Conservation (phyloP, 1,139 yeast species). For the Debaryomyces udenii region DNA sequence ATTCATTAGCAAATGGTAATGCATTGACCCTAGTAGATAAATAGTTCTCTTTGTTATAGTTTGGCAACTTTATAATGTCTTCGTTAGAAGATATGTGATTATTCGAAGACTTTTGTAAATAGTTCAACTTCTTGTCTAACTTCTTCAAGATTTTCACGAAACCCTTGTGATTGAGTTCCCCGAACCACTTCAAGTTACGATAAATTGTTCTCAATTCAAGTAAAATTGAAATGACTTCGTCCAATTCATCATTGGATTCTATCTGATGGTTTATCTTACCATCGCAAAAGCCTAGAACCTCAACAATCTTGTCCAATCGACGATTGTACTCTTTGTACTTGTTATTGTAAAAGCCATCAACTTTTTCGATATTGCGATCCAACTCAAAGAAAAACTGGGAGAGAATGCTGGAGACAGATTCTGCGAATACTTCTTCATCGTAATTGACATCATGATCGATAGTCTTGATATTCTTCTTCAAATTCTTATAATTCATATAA, state of each 20-base stretch:
- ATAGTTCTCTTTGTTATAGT: conserved; percentile 66
- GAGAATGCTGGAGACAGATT: conserved; percentile 36
- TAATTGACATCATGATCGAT: conserved; percentile 32
- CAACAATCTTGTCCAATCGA: conserved; percentile 55
- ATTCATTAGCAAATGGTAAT: conserved; percentile 75
- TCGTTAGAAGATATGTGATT: conserved; percentile 16
- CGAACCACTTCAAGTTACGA: conserved; percentile 89
- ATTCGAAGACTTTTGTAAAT: conserved; percentile 23
- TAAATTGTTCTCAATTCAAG: conserved; percentile 78
- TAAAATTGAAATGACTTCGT: conserved; percentile 75
- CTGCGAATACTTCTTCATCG: conserved; percentile 33
- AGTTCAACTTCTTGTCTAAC: conserved; percentile 74
- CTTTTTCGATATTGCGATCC: conserved; percentile 81
- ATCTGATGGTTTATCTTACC: conserved; percentile 33
- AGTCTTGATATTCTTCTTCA: conserved; percentile 76
- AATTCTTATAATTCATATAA: conserved; percentile 83
- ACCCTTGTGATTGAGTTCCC: conserved; percentile 90
- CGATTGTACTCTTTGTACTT: conserved; percentile 76
- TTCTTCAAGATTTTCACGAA: conserved; percentile 87
- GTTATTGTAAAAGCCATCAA: conserved; percentile 74
- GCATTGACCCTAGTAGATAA: conserved; percentile 72
- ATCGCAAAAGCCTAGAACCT: conserved; percentile 34
- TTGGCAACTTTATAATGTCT: conserved; percentile 41
- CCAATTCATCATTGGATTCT: conserved; percentile 63
- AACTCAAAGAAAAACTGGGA: conserved; percentile 76